phyloP scores from a whole-genome alignment of 805 yeast species.

The Saturnispora kantuleensis region DNA sequence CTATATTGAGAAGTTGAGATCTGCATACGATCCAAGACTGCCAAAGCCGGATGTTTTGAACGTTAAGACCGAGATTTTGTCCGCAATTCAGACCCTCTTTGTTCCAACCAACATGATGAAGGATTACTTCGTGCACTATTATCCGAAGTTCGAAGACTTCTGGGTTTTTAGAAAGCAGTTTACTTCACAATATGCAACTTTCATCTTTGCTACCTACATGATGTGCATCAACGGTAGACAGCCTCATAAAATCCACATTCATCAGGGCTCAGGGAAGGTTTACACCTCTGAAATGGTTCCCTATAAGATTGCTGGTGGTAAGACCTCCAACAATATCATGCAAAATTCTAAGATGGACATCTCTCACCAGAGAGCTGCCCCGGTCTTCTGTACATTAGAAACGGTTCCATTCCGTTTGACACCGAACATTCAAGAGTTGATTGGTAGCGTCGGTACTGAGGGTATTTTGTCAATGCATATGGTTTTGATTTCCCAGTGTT shows the following conservation, averaged over 20 bases:
- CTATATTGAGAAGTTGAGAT: slow-evolving; percentile 74
- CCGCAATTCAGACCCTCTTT: slow-evolving; percentile 78
- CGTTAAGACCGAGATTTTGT: slow-evolving; percentile 81
- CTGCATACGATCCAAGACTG: slow-evolving; percentile 86
- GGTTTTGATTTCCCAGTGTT: slow-evolving; percentile 76
- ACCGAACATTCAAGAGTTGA: slow-evolving; percentile 86
- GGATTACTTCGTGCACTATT: slow-evolving; percentile 63
- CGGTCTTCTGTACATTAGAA: slow-evolving; percentile 84
- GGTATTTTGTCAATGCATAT: slow-evolving; percentile 82
- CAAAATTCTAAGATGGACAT: slow-evolving; percentile 38
- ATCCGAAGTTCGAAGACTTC: slow-evolving; percentile 79
- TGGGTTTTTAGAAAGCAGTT: slow-evolving; percentile 96
- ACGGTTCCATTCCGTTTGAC: slow-evolving; percentile 94
- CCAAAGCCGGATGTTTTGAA: slow-evolving; percentile 90
- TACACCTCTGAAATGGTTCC: slow-evolving; percentile 97
- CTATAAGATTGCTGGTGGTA: slow-evolving; percentile 55
- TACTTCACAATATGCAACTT: slow-evolving; percentile 88
- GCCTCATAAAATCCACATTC: slow-evolving; percentile 85
- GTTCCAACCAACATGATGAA: slow-evolving; percentile 80
- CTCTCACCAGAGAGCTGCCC: slow-evolving; percentile 49
- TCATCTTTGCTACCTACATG: slow-evolving; percentile 87
- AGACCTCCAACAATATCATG: slow-evolving; percentile 31
- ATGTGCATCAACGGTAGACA: slow-evolving; percentile 88
- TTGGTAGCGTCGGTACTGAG: slow-evolving; percentile 90
- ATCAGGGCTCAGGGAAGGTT: slow-evolving; percentile 74